Conservation (phyloP, 306 rosid genomes). For the Quillaja saponaria region DNA sequence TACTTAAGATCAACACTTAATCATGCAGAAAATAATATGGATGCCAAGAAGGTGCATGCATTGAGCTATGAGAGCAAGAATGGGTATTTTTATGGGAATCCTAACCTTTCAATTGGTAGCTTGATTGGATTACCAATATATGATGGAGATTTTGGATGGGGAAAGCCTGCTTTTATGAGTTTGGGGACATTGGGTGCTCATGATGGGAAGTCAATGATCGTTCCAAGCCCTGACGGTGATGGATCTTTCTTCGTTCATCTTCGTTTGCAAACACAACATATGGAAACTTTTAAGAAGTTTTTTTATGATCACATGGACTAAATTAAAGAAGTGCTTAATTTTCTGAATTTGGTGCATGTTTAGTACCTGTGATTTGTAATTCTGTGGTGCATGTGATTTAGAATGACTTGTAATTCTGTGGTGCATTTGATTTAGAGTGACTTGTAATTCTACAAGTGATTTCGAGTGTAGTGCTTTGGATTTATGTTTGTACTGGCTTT, state of each 20-base stretch:
- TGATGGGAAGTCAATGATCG: neutral
- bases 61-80: neutral
- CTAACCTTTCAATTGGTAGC: neutral
- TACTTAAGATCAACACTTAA: neutral
- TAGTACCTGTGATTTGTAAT: too few species aligned
- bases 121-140: neutral
- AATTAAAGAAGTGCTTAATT: too few species aligned
- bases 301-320: neutral
- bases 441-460: too few species aligned
- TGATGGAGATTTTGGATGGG: constrained; percentile 13
- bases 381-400: too few species aligned
- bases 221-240: neutral
- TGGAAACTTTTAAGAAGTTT: neutral
- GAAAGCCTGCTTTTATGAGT: neutral
- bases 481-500: too few species aligned
- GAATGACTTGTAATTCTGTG: too few species aligned
- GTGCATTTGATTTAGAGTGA: too few species aligned
- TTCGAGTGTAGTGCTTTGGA: too few species aligned
- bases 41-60: neutral
- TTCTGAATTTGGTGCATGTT: too few species aligned
- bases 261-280: neutral
- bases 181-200: too few species aligned
- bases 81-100: neutral
- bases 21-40: neutral
- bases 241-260: neutral